These are phyloP conservation scores for Fusarium goolgardi DNA, from an alignment of 2,329 filamentous ascomycete species.

Conservation along the genomic window DNA sequence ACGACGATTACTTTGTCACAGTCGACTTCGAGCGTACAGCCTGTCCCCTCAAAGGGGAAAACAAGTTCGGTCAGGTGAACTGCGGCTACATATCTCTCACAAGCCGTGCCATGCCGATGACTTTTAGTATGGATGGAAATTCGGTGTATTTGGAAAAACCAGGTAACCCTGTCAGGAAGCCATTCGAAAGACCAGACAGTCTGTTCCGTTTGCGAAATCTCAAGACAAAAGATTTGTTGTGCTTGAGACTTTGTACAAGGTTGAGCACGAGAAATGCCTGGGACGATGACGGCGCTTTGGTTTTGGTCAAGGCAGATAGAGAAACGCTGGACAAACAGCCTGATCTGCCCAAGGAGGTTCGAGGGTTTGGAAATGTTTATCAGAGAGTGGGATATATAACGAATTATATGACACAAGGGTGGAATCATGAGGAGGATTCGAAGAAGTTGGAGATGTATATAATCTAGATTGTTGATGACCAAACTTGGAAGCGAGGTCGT, in stretches of 20 bases:
- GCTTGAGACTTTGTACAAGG: conserved; percentile 27
- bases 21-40: conserved; percentile 26
- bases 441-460: conserved; percentile 29
- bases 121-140: conserved; percentile 2
- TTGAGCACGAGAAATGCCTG: conserved; percentile 15
- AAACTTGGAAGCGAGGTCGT: neutral
- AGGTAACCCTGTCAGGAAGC: neutral
- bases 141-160: conserved; percentile 22
- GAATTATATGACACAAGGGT: conserved; percentile 29
- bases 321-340: conserved; percentile 24
- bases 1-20: conserved; percentile 20
- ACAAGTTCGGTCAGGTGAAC: conserved; percentile 34
- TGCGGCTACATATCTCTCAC: conserved; percentile 41
- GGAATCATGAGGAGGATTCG: conserved; percentile 30
- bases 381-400: conserved; percentile 36
- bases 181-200: conserved; percentile 34
- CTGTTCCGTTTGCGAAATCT: conserved; percentile 22
- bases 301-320: conserved; percentile 24
- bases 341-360: conserved; percentile 9
- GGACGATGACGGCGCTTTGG: conserved; percentile 38
- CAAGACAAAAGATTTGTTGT: conserved; percentile 13
- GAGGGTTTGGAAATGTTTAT: conserved; percentile 28
- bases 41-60: conserved; percentile 19
- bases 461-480: conserved; percentile 7
- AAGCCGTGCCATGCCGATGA: conserved; percentile 23